Evolutionary conservation across 345 rosid genomes (phyloP), one percentile per base, ranked within the genome.

Genomic region (Camelina neglecta): DNA sequence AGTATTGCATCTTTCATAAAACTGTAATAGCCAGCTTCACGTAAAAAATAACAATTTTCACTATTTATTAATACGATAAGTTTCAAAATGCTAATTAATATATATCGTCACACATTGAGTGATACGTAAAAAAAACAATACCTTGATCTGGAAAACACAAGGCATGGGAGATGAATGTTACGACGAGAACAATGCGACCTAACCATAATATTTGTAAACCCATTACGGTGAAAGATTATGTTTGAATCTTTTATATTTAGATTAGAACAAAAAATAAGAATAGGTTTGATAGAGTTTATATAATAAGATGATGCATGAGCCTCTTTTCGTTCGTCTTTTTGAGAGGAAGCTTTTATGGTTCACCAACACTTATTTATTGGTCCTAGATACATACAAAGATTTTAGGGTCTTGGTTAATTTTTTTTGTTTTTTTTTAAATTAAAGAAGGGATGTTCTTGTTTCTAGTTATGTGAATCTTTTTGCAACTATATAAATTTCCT

Each of bases 1-100:
- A 75, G 59, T 7, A 69, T 79, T 65, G 96, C 95, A 62, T 88
- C 91, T 31, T 77, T 84, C 72, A 89, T 80, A 75, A 93, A 93
- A 9, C 81, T 75, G 64, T 85, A 82, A 70, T 83, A 7, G 4
- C 84, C 89, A 66, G 86, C 94, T 88, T 82, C 73, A 71, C n/a
- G 59, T 11, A 47, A 29, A 11, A 3, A 11, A 42, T 0, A 41
- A 35, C 3, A 8, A 49, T 15, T 11, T 8, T 29, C 57, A 18
- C 6, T 4, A n/a, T 16, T 15, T 12, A 57, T 71, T 33, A 9
- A 11, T 41, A 59, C n/a, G 7, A 42, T 38, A 26, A 54, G 5
- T 20, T 9, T 36, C 16, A 60, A 15, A 15, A 33, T 29, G 21
- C 4, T 68, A 1, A 51, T 54, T 21, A 57, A 31, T 39, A 20